Evolutionary conservation across 2,329 filamentous ascomycete genomes (phyloP), one percentile per base, ranked within the genome.

Genomic region (Metarhizium guizhouense): DNA sequence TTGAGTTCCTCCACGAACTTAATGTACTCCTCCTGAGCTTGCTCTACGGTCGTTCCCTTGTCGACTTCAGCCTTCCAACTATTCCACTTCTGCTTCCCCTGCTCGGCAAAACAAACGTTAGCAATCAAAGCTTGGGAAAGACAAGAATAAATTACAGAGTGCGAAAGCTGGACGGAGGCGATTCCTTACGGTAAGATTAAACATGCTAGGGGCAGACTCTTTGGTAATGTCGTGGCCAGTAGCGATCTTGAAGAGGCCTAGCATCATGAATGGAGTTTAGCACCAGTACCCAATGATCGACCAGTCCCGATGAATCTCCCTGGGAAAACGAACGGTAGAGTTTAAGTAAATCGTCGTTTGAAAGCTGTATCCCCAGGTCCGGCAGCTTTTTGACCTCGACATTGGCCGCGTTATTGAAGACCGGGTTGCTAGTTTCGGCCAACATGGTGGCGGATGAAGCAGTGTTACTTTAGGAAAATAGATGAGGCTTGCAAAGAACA

Each of bases 11-110:
- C 83, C 61, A 94, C 83, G 58, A 86, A 74, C 63, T 78, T 76
- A 64, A 95, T 81, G 74, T 96, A 96, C 67, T 80, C 76, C 69
- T 83, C 77, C 81, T 94, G 86, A 20, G 91, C 90, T 61, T 84
- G 71, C 60, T 85, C 79, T 58, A 81, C 66, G 59, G 79, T 82
- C 62, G 84, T 68, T 52, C 79, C 81, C 58, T 84, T 79, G 59
- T 91, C 81, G 65, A 83, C 81, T 59, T 84, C 65, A 67, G 84
- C 80, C 25, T 51, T 30, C 49, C 49, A 51, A 3, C 6, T 13
- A 1, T 1, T 14, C 7, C 13, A 13, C 36, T 78, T 80, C 75
- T 85, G 82, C 81, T 95, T 95, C 65, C 83, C 83, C 76, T 94
- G 95, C 74, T 77, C 84, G 88, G 90, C 64, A 6, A 62, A 53